A percentile compares a stretch with the other conserved stretches of the same genome.
Conservation (phyloP, 257 asterid genomes). For the Voacanga thouarsii region DNA sequence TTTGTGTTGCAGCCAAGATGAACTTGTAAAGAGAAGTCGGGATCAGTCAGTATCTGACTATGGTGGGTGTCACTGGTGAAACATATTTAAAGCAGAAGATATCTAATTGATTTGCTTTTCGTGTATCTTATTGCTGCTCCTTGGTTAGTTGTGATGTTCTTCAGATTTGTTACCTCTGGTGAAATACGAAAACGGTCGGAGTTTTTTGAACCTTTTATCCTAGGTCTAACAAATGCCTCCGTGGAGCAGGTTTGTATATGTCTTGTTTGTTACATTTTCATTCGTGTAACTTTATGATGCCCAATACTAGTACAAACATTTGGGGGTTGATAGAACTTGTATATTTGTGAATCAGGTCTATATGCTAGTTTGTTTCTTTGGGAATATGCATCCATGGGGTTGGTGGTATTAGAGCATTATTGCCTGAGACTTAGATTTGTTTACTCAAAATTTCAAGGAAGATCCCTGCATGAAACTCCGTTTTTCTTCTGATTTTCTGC, state of each 20-base stretch:
- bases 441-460: not conserved
- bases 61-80: conserved; percentile 50
- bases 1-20: conserved; percentile 61
- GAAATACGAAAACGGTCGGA: conserved; percentile 86
- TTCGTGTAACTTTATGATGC: not conserved
- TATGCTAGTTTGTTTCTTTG: not conserved
- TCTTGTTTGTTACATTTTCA: not conserved
- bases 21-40: conserved; percentile 76
- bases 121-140: conserved; percentile 8
- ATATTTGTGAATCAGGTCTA: not conserved
- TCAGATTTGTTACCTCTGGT: conserved; percentile 95
- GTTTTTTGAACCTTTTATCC: conserved; percentile 87
- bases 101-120: not conserved
- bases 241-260: conserved; percentile 77
- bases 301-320: not conserved
- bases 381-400: not conserved
- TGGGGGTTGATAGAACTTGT: not conserved
- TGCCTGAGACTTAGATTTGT: not conserved
- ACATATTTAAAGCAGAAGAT: conserved; percentile 6
- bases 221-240: conserved; percentile 66
- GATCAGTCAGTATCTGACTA: conserved; percentile 90
- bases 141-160: conserved; percentile 88
- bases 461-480: not conserved
- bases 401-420: not conserved
- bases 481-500: conserved; percentile 3